Evolutionary conservation across 257 asterid genomes (phyloP), one percentile per base, ranked within the genome.

Genomic region (Leptodermis oblonga): DNA sequence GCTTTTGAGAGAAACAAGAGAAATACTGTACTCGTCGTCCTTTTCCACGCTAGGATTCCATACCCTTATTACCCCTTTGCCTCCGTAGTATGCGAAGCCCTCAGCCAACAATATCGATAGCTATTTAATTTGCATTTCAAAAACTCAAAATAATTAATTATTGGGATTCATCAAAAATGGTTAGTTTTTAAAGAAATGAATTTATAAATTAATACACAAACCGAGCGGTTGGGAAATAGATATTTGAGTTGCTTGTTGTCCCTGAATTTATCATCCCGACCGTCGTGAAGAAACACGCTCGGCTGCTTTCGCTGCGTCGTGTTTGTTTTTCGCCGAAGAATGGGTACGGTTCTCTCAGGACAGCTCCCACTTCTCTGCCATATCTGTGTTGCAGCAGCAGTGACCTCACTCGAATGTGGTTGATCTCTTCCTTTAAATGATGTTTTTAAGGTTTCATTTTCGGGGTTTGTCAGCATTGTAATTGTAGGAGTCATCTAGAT

Each of bases 291-390:
- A 23, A 64, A 34, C 45, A 33, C 39, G 31, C 20, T 20, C 10
- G 80, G 67, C 45, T 65, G 74, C 62, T 67, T 81, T 45, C 69
- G 71, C 2, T 65, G 49, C 48, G 42, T 54, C 61, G 56, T 26
- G 36, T 0, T 55, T 5, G 25, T 73, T 28, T 15, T 65, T 60
- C 86, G 81, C 45, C 91, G 51, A 6, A 60, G 74, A 31, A 84
- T 34, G 25, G 97, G 93, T 71, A 90, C 56, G 5, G 95, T 87
- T 10, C 95, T 93, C 64, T 79, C 78, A 0, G 95, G 93, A 71
- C 95, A 90, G 42, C 84, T 86, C 46, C 95, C 91, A 67, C 77
- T 84, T 77, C 41, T 84, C 9, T 76, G 90, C 97, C 97, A 87
- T 53, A 70, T 30, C 66, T 90, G 95, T 66, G 77, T 23, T 18